Evolutionary conservation across 306 rosid species (phyloP).

Genomic region (Gleditsia sinensis): DNA sequence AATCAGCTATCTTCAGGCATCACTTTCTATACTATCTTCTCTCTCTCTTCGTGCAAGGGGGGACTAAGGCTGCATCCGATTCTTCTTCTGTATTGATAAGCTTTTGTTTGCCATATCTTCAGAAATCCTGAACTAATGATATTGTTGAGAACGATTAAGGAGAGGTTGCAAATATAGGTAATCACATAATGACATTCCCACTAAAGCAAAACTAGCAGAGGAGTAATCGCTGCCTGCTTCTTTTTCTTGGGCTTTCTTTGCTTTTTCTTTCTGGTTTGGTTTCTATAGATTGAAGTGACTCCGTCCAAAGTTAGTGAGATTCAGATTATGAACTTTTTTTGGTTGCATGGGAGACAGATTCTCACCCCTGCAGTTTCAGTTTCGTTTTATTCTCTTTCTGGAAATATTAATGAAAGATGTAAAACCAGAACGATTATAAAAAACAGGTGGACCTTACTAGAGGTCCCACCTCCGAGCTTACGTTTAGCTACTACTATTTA

Average conservation of each 20-base stretch:
- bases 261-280: constrained; percentile 51
- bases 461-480: constrained; percentile 27
- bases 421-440: constrained; percentile 27
- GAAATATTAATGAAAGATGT: too few relatives aligned
- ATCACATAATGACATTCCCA: constrained; percentile 36
- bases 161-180: constrained; percentile 27
- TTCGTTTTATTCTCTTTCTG: too few relatives aligned
- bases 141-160: not conserved
- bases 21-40: too few relatives aligned
- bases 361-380: constrained; percentile 56
- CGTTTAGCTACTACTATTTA: constrained; percentile 21
- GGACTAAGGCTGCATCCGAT: constrained; percentile 12
- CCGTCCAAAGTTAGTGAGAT: constrained; percentile 62
- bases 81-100: constrained; percentile 18
- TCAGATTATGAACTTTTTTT: constrained; percentile 49
- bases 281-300: constrained; percentile 62
- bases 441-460: not conserved
- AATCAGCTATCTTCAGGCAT: too few relatives aligned
- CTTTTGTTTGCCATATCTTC: constrained; percentile 17
- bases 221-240: constrained; percentile 44
- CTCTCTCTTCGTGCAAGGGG: not conserved
- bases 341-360: constrained; percentile 62
- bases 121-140: constrained; percentile 29
- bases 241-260: constrained; percentile 56
- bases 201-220: constrained; percentile 54